Percentiles rank a stretch among this genome's conserved stretches.
These are phyloP conservation scores for Salix suchowensis DNA, from an alignment of 345 rosid species.

Conservation along the genomic window DNA sequence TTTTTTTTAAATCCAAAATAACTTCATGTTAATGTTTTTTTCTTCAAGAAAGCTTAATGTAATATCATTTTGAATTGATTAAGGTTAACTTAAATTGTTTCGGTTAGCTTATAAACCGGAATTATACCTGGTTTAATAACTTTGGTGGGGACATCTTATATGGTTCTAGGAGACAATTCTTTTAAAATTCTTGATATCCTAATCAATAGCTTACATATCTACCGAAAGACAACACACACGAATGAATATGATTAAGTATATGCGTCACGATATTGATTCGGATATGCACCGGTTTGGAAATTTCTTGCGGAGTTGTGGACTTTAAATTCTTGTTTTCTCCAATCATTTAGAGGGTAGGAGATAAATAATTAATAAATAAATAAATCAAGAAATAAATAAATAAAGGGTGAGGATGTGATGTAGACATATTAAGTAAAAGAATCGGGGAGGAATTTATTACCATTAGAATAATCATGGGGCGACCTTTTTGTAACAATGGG, in stretches of 20 bases:
- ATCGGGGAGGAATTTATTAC: neutral
- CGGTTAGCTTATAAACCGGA: too few species aligned
- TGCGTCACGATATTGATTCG: neutral
- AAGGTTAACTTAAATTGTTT: too few species aligned
- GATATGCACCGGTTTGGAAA: conserved; percentile 5
- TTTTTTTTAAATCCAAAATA: too few species aligned
- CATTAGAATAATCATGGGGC: neutral
- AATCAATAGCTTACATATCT: neutral
- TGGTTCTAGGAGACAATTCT: neutral
- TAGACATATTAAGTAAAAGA: neutral
- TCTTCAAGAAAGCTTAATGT: too few species aligned
- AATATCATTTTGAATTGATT: too few species aligned
- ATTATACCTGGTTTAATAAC: too few species aligned
- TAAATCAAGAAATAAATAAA: neutral
- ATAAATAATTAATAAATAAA: neutral
- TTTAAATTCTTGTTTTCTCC: neutral
- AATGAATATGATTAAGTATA: neutral
- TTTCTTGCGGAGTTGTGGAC: conserved; percentile 13
- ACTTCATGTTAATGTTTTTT: too few species aligned
- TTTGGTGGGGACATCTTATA: neutral
- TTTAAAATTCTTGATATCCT: neutral
- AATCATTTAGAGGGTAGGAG: neutral
- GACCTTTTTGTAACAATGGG: neutral
- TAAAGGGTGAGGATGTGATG: neutral
- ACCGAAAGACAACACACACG: neutral